Evolutionary conservation across 495 filamentous ascomycete species (phyloP).

Genomic region (Penicillium turbatum): DNA sequence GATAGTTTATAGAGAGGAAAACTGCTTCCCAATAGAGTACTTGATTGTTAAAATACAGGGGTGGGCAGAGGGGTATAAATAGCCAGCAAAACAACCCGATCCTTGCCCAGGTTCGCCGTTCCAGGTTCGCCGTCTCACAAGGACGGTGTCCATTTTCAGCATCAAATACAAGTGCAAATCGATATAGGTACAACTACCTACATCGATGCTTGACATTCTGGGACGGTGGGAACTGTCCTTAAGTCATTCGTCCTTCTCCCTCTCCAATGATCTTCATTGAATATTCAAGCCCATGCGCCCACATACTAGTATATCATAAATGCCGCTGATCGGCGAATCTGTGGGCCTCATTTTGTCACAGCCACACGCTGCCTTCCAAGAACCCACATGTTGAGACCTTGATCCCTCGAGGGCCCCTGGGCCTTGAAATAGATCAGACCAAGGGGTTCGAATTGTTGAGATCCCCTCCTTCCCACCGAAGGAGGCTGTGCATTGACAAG

Average conservation of each 20-base stretch:
- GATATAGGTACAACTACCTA: too few species aligned
- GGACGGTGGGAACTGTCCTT: neutral
- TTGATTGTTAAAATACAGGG: too few species aligned
- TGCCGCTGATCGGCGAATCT: neutral
- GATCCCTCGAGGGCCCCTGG: neutral
- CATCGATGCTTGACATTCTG: neutral
- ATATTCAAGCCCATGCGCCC: neutral
- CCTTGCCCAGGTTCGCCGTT: too few species aligned
- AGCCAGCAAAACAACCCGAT: too few species aligned
- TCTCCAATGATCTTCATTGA: neutral
- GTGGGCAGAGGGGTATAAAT: too few species aligned
- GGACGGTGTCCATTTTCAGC: too few species aligned
- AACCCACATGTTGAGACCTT: neutral
- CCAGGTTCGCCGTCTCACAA: too few species aligned
- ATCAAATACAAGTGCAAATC: too few species aligned
- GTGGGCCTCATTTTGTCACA: conserved; percentile 17
- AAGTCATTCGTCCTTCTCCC: neutral
- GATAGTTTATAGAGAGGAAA: too few species aligned
- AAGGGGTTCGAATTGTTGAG: neutral
- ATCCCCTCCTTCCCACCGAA: neutral
- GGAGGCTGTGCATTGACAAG: neutral
- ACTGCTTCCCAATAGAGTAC: too few species aligned
- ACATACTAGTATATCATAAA: neutral
- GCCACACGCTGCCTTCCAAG: neutral
- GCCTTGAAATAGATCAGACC: neutral